These are phyloP conservation scores for Diaporthe vaccinii DNA, from an alignment of 2,329 filamentous ascomycete species.

Conservation along the genomic window DNA sequence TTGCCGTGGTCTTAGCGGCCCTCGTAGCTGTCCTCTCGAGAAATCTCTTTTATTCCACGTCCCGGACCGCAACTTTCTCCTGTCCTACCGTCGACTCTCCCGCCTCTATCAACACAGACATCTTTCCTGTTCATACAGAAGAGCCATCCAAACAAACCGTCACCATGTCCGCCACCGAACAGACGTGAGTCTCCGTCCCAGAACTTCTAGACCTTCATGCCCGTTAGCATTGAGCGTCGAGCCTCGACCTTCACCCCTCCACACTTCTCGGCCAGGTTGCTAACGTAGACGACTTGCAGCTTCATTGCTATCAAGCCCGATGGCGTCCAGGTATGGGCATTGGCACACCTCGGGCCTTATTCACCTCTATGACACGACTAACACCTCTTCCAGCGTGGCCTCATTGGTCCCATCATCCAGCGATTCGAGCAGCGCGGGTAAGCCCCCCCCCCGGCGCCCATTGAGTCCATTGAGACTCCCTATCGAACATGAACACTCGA, in stretches of 20 bases:
- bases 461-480: background rate
- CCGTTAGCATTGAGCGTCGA: conserved; percentile 12
- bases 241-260: conserved; percentile 43
- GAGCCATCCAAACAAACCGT: conserved; percentile 48
- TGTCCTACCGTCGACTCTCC: conserved; percentile 43
- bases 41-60: conserved; percentile 54
- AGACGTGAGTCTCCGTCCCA: conserved; percentile 78
- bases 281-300: conserved; percentile 63
- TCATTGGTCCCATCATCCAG: conserved; percentile 96
- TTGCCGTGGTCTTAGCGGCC: conserved; percentile 38
- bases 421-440: conserved; percentile 98
- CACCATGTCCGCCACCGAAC: conserved; percentile 81
- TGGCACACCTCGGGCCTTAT: conserved; percentile 25
- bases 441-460: conserved; percentile 49
- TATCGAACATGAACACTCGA: background rate
- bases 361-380: conserved; percentile 38
- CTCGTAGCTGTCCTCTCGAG: conserved; percentile 39
- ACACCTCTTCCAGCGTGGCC: conserved; percentile 79
- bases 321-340: conserved; percentile 88
- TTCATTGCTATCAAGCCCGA: conserved; percentile 99
- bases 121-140: conserved; percentile 44
- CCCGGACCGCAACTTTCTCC: conserved; percentile 57
- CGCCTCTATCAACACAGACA: conserved; percentile 47
- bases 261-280: conserved; percentile 3
- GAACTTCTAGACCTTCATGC: background rate